These are phyloP conservation scores for Linum tenue DNA, from an alignment of 345 rosid genomes.

Conservation along the genomic window DNA sequence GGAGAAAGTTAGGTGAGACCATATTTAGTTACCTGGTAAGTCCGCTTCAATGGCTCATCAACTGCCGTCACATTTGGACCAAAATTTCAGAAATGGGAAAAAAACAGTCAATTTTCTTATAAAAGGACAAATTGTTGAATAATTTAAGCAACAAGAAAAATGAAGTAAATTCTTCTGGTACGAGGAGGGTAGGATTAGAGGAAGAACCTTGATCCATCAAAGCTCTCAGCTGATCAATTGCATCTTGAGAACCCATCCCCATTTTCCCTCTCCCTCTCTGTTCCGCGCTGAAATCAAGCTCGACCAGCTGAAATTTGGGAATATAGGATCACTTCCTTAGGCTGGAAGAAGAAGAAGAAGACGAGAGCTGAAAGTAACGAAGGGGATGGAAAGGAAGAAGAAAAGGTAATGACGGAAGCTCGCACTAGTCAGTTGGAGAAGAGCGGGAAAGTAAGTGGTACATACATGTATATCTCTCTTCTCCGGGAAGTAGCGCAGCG, in stretches of 20 bases:
- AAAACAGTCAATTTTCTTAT: not conserved
- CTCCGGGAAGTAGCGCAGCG: too few relatives aligned
- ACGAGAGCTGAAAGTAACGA: not conserved
- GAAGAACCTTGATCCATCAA: not conserved
- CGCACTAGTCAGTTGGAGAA: not conserved
- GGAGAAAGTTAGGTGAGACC: not conserved
- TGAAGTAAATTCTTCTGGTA: too few relatives aligned
- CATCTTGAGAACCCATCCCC: slow-evolving; percentile 3
- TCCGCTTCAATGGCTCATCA: slow-evolving; percentile 47
- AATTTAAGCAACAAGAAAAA: not conserved
- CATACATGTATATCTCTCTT: too few relatives aligned
- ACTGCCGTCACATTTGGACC: slow-evolving; percentile 30
- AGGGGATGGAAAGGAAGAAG: not conserved
- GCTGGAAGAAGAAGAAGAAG: not conserved
- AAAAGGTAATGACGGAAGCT: not conserved
- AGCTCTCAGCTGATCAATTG: not conserved
- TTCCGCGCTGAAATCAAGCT: not conserved
- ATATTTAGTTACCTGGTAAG: slow-evolving; percentile 43
- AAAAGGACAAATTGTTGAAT: not conserved
- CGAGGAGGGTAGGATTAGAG: not conserved
- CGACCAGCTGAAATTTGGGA: not conserved
- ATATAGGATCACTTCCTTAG: not conserved
- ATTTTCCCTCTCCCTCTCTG: not conserved
- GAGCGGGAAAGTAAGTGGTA: too few relatives aligned
- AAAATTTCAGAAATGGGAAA: not conserved